These are phyloP conservation scores for Blastobotrys capitulatus DNA, from an alignment of 1,139 yeast genomes.

Conservation along the genomic window DNA sequence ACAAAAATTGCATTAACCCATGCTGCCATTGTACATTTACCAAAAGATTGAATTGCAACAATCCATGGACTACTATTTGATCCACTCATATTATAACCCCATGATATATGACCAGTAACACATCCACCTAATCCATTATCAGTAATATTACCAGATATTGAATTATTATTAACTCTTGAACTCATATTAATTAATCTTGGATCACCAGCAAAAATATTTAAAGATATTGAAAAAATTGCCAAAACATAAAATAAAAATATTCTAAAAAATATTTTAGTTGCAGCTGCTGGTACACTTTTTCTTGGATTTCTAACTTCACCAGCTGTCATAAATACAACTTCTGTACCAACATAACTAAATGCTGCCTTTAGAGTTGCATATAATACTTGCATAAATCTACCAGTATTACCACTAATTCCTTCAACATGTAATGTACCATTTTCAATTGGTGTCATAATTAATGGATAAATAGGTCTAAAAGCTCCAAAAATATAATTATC, in stretches of 20 bases:
- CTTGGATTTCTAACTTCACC: conserved; percentile 83
- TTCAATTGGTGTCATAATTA: conserved; percentile 9
- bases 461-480: conserved; percentile 63
- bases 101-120: conserved; percentile 18
- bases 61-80: conserved; percentile 49
- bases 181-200: conserved; percentile 43
- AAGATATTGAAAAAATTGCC: conserved; percentile 65
- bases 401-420: conserved; percentile 60
- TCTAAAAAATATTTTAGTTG: conserved; percentile 69
- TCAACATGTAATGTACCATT: conserved; percentile 24
- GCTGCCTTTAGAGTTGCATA: conserved; percentile 61
- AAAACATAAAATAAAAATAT: conserved; percentile 62
- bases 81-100: conserved; percentile 24
- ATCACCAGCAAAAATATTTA: conserved; percentile 71
- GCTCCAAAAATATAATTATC: conserved; percentile 57
- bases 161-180: background rate
- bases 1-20: conserved; percentile 64
- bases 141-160: conserved; percentile 2
- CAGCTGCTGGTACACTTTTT: conserved; percentile 70
- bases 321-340: conserved; percentile 77
- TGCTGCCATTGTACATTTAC: conserved; percentile 56
- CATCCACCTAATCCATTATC: conserved; percentile 15
- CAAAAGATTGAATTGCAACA: conserved; percentile 67
- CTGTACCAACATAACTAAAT: conserved; percentile 76
- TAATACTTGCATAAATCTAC: conserved; percentile 59